These are phyloP conservation scores for Gypsophila paniculata DNA, from an alignment of 179 eudicot genomes.

Conservation along the genomic window DNA sequence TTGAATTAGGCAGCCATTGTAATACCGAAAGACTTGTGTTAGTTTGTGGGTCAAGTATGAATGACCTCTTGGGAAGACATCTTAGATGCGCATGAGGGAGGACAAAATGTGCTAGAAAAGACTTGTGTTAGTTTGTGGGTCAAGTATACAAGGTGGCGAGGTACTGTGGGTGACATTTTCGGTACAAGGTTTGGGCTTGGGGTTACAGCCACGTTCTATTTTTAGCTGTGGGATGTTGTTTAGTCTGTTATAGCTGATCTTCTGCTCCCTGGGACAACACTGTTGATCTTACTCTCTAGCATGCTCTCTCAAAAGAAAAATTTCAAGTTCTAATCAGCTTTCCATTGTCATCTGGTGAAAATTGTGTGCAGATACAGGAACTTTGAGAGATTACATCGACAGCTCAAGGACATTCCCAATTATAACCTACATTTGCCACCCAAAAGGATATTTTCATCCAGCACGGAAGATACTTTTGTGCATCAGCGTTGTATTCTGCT, in stretches of 20 bases:
- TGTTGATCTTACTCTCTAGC: constrained; percentile 8
- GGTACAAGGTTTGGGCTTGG: no score
- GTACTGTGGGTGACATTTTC: no score
- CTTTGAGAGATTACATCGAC: constrained; percentile 92
- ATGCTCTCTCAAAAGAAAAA: neutral
- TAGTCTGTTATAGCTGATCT: neutral
- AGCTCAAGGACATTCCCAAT: constrained; percentile 93
- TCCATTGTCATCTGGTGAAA: constrained; percentile 4
- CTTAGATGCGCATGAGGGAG: no score
- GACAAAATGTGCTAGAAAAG: no score
- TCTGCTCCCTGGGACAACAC: neutral
- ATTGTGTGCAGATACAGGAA: constrained; percentile 73
- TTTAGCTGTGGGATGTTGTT: neutral
- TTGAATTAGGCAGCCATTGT: neutral
- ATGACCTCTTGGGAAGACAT: no score
- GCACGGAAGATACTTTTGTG: constrained; percentile 97
- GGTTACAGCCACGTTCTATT: neutral
- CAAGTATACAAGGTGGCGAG: no score
- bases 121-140: no score
- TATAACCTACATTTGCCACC: constrained; percentile 95
- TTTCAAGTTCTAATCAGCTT: neutral
- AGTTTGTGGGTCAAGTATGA: no score
- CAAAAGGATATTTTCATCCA: constrained; percentile 95
- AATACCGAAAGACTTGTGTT: no score
- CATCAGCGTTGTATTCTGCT: constrained; percentile 97